Base-by-base conservation (phyloP, 176 grass and related monocot genomes). In the Zea luxurians region DNA sequence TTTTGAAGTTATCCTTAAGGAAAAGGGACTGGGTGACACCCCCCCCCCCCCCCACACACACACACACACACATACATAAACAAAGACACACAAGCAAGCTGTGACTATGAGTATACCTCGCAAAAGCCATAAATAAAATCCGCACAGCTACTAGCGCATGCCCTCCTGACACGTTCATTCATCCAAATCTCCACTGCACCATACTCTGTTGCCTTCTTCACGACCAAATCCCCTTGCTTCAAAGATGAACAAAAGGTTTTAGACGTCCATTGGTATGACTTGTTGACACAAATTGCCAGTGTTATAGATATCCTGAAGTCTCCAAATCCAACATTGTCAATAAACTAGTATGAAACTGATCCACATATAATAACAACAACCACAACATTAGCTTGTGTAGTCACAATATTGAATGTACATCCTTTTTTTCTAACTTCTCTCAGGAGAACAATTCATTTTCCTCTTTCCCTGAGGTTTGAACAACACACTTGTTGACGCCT, bases 161-260 rank as follows among this genome's bases (percentile, higher is more conserved):
- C 92, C 73, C 96, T 94, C 78, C 83, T 87, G 2, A 91, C 88
- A 11, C 90, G 87, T 82, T 99, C 92, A 17, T 99, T 99, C 96
- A 99, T 99, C 96, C 96, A 99, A 63, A 99, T 95, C 75, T 99
- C 96, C 11, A 99, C 96, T 0, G 92, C 96, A 0, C 96, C 96
- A 49, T 99, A 99, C 68, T 99, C 92, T 6, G 92, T 99, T n/a
- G 90, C 96, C 81, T 99, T 99, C 83, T 99, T 99, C 80, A 99
- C 62, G 8, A 95, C 96, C 48, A 99, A 63, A 88, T 79, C 89
- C 41, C 92, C 96, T 90, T 90, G 87, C 96, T 99, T 91, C 40
- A 81, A 87, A 87, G 42, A 73, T 72, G 50, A 79, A 61, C 17
- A 73, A 68, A 80, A 59, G n/a, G n/a, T 48, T 48, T 70, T 70